Evolutionary conservation across 768 basidiomycete species (phyloP).

Genomic region (Pleurotus cornucopiae): DNA sequence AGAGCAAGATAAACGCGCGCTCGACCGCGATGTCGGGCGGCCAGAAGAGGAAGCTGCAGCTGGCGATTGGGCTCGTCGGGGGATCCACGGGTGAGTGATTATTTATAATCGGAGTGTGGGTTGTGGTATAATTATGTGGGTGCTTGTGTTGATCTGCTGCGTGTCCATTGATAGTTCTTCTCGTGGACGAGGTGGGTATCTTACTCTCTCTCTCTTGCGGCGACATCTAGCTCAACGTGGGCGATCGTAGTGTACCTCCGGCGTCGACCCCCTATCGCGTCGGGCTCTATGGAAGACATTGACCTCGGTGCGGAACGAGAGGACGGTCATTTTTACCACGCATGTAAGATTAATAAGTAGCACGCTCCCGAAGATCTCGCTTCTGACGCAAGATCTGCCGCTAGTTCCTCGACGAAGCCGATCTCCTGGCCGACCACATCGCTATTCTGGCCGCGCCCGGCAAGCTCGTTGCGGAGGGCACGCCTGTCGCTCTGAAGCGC

Average conservation of each 20-base stretch:
- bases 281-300: slow-evolving; percentile 75
- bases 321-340: slow-evolving; percentile 74
- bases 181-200: slow-evolving; percentile 46
- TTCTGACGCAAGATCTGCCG: not conserved
- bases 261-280: slow-evolving; percentile 77
- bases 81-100: slow-evolving; percentile 59
- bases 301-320: slow-evolving; percentile 58
- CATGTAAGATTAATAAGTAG: slow-evolving; percentile 42
- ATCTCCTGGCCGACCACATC: slow-evolving; percentile 72
- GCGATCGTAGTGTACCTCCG: slow-evolving; percentile 54
- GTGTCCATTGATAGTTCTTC: slow-evolving; percentile 31
- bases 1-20: slow-evolving; percentile 62
- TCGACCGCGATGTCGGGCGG: slow-evolving; percentile 70
- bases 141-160: too few species aligned
- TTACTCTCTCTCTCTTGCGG: not conserved
- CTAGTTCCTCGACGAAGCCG: slow-evolving; percentile 76
- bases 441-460: slow-evolving; percentile 75
- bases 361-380: not conserved
- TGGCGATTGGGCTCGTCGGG: slow-evolving; percentile 77
- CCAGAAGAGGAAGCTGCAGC: slow-evolving; percentile 78
- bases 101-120: not conserved
- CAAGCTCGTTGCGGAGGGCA: slow-evolving; percentile 66
- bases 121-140: too few species aligned
- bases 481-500: slow-evolving; percentile 72
- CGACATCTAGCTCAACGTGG: not conserved